A percentile compares a stretch with the other conserved stretches of the same genome.
phyloP scores from a whole-genome alignment of 2,329 filamentous ascomycete genomes.

The Talaromyces piceae region DNA sequence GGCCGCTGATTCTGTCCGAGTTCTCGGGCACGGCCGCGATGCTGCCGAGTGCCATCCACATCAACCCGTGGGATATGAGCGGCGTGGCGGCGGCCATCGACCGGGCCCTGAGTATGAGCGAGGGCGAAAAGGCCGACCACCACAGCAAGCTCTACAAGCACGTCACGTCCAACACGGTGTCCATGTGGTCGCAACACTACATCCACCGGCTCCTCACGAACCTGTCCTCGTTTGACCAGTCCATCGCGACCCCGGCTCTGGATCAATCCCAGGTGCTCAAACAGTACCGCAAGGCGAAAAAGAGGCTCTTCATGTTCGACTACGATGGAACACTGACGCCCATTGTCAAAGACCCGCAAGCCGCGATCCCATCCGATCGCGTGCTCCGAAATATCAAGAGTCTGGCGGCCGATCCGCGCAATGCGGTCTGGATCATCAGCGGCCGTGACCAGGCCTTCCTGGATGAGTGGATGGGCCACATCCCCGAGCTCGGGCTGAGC shows the following conservation, averaged over 20 bases:
- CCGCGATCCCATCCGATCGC: conserved; percentile 78
- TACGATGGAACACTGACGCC: conserved; percentile 96
- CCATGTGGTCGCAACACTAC: conserved; percentile 76
- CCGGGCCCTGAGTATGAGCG: conserved; percentile 67
- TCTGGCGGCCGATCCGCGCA: conserved; percentile 70
- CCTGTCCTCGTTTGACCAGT: conserved; percentile 66
- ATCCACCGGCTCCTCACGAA: conserved; percentile 73
- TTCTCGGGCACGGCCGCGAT: conserved; percentile 91
- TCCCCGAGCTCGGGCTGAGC: conserved; percentile 80
- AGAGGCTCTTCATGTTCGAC: conserved; percentile 95
- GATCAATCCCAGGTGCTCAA: conserved; percentile 65
- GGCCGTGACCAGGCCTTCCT: conserved; percentile 90
- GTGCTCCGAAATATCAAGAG: conserved; percentile 72
- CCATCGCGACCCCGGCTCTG: conserved; percentile 70
- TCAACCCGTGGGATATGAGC: conserved; percentile 89
- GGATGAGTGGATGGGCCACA: conserved; percentile 85
- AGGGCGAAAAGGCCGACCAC: conserved; percentile 57
- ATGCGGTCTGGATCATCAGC: conserved; percentile 97
- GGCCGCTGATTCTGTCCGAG: conserved; percentile 87
- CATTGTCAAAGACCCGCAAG: conserved; percentile 84
- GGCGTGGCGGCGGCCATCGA: conserved; percentile 81
- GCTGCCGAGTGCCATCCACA: conserved; percentile 78
- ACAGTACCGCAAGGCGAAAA: conserved; percentile 66
- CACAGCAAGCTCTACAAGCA: conserved; percentile 72
- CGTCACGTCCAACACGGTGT: conserved; percentile 77